Evolutionary conservation across 768 basidiomycete genomes (phyloP).

Genomic region (Tricholoma furcatifolium): DNA sequence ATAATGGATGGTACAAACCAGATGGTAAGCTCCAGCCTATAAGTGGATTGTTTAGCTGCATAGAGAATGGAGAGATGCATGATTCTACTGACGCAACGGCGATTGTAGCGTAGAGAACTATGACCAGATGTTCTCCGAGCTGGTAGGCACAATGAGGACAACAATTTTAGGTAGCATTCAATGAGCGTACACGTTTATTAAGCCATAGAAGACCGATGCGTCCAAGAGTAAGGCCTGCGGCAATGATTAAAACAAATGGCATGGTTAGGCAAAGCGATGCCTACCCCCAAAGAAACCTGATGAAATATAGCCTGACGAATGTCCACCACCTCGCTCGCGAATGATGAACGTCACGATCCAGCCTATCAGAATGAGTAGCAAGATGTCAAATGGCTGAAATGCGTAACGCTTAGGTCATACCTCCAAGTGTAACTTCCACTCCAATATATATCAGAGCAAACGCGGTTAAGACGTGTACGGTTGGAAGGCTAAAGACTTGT

Average conservation of each 20-base stretch:
- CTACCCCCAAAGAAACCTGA: constrained; percentile 26
- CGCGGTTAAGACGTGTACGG: constrained; percentile 43
- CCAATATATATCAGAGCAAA: constrained; percentile 49
- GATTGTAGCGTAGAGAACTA: constrained; percentile 30
- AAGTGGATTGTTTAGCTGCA: neutral
- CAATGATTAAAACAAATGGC: neutral
- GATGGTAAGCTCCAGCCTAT: constrained; percentile 44
- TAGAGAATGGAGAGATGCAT: neutral
- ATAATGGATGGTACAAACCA: constrained; percentile 54
- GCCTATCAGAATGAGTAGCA: constrained; percentile 32
- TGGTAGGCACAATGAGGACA: too few relatives aligned
- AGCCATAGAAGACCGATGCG: constrained; percentile 51
- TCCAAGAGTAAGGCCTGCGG: constrained; percentile 53
- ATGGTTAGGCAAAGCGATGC: neutral
- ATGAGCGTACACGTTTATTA: constrained; percentile 41
- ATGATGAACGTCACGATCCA: constrained; percentile 58
- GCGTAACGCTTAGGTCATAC: constrained; percentile 26
- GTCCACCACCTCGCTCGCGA: constrained; percentile 42
- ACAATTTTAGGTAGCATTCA: too few relatives aligned
- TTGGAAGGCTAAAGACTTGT: constrained; percentile 41
- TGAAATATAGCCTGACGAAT: constrained; percentile 44
- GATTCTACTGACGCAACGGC: constrained; percentile 28
- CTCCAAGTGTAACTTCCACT: constrained; percentile 52
- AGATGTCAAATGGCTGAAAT: neutral
- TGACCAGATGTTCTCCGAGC: constrained; percentile 32